Percentiles rank a stretch among this genome's conserved stretches.
phyloP scores from a whole-genome alignment of 2,329 filamentous ascomycete genomes.

The Bipolaris zeicola region DNA sequence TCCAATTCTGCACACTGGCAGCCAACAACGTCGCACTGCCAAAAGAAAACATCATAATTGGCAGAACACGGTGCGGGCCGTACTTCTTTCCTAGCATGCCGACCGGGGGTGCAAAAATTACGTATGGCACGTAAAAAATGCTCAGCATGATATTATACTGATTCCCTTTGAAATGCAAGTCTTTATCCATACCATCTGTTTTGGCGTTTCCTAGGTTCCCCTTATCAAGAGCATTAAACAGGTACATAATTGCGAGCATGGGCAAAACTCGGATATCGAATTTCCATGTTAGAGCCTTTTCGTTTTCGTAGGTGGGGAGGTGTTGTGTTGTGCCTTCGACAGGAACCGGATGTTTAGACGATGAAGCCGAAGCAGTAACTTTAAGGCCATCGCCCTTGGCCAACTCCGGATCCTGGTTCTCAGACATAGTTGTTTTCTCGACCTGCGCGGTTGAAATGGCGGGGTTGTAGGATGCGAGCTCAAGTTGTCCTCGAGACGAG shows the following conservation, averaged over 20 bases:
- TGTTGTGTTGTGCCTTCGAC: conserved; percentile 41
- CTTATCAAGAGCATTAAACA: conserved; percentile 55
- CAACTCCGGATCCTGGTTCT: conserved; percentile 34
- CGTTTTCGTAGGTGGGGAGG: conserved; percentile 45
- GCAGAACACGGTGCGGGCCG: conserved; percentile 67
- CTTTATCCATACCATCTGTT: conserved; percentile 54
- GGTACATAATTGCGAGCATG: conserved; percentile 64
- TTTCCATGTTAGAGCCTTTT: conserved; percentile 57
- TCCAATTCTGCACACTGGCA: conserved; percentile 63
- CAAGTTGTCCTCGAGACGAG: not conserved
- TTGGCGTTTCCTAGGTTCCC: conserved; percentile 52
- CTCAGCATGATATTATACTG: conserved; percentile 71
- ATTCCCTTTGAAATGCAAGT: conserved; percentile 64
- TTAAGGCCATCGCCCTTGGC: conserved; percentile 35
- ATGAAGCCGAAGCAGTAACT: conserved; percentile 34
- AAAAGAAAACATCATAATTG: conserved; percentile 71
- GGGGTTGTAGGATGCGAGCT: not conserved
- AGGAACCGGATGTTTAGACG: conserved; percentile 29
- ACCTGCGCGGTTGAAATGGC: not conserved
- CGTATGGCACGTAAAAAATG: conserved; percentile 78
- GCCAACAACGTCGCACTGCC: conserved; percentile 68
- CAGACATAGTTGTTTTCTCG: conserved; percentile 26
- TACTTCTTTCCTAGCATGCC: conserved; percentile 71
- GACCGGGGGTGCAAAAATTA: conserved; percentile 70
- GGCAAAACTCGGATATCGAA: conserved; percentile 63